Evolutionary conservation across 176 grass and related monocot species (phyloP), one percentile per base, ranked within the genome.

Genomic region (Panicum miliaceum): DNA sequence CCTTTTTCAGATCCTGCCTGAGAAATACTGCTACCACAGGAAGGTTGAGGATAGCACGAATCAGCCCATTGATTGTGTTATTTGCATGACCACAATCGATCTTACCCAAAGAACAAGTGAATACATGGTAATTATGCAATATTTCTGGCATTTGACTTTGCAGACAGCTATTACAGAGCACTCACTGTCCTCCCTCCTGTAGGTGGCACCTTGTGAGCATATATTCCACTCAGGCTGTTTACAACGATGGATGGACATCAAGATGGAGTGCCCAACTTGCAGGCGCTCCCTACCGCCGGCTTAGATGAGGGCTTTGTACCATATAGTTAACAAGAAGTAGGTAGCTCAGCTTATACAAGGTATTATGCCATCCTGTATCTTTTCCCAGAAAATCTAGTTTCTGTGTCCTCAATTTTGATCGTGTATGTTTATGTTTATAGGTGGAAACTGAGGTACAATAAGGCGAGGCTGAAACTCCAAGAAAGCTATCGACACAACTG

Each of bases 231-330:
- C 96, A 16, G 93, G 96, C 34, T 98, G 96, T 87, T 93, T 98
- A 72, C 96, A 98, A 71, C 90, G 96, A 51, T 98, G 96, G 96
- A 98, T 98, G 96, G 96, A 98, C 75, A 98, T 98, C 75, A 98
- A 98, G 86, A 98, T 98, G 96, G 96, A 98, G 85, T 98, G 96
- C 85, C 96, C 96, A 12, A 98, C 96, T 60, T 98, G 96, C 73
- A 86, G 96, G 57, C 96, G 96, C 42, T 83, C 93, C 60, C 78
- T 98, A 35, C 96, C 96, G 2, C 89, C 96, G 87, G 89, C 96
- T 43, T 98, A 92, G 87, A 53, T 65, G 38, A 84, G 34, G 51
- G 10, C 77, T 82, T 71, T 92, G 91, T 94, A 94, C 75, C 71
- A 73, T 94, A 72, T 92, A 85, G 68, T 64, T 82, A 64, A 86